Evolutionary conservation across 805 yeast genomes (phyloP).

Genomic region (Saccharomycopsis microspora): DNA sequence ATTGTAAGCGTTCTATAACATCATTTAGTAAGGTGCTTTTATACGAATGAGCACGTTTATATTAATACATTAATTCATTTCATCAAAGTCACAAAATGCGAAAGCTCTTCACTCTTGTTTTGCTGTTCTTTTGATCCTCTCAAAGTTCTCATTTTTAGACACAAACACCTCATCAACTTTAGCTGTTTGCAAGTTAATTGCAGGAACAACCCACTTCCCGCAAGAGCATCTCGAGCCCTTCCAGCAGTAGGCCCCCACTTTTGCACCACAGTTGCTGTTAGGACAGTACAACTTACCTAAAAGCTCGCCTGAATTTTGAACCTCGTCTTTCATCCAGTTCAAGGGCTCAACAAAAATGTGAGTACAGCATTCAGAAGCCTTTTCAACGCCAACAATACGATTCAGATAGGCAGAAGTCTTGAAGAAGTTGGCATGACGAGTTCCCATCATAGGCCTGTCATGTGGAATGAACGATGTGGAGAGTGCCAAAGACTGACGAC

Average conservation of each 20-base stretch:
- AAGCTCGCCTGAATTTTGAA: conserved; percentile 52
- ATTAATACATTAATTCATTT: too few species aligned
- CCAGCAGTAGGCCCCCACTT: conserved; percentile 92
- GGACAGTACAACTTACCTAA: conserved; percentile 88
- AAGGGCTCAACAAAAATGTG: conserved; percentile 85
- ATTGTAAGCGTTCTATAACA: not conserved
- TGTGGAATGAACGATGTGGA: conserved; percentile 55
- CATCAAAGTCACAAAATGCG: too few species aligned
- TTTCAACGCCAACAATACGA: conserved; percentile 45
- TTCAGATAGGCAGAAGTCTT: conserved; percentile 52
- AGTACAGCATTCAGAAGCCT: conserved; percentile 56
- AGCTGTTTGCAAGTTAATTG: conserved; percentile 67
- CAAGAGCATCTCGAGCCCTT: conserved; percentile 90
- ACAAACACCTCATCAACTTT: conserved; percentile 56
- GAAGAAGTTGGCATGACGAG: conserved; percentile 55
- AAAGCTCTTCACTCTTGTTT: not conserved
- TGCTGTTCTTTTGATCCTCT: conserved; percentile 1
- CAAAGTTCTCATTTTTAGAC: conserved; percentile 8
- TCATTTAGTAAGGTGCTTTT: not conserved
- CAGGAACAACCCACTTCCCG: conserved; percentile 93
- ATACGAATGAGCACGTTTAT: too few species aligned
- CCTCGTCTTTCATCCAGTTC: conserved; percentile 81
- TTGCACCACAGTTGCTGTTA: conserved; percentile 50
- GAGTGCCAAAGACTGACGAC: conserved; percentile 61
- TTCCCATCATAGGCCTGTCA: conserved; percentile 50